A percentile compares a stretch with the other conserved stretches of the same genome.
phyloP scores from a whole-genome alignment of 73 alveolate genomes.

The Stentor roeselii region DNA sequence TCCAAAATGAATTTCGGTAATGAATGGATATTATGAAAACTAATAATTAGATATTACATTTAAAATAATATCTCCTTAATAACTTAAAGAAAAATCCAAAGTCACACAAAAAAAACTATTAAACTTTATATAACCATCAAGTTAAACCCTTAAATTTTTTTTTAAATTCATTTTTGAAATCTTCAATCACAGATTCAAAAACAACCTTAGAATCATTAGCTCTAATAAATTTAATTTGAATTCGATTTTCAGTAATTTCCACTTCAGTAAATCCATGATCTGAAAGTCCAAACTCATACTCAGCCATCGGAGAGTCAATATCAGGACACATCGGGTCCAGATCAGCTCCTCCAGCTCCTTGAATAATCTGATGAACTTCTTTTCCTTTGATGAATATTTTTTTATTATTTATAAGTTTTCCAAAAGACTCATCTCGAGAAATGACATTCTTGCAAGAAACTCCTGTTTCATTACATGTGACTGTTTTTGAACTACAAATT shows the following conservation, averaged over 20 bases:
- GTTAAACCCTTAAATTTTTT: background rate
- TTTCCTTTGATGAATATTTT: background rate
- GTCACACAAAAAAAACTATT: background rate
- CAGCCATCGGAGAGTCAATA: background rate
- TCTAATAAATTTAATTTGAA: no score
- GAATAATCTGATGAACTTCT: background rate
- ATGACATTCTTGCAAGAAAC: background rate
- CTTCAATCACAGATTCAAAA: background rate
- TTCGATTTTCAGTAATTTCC: background rate
- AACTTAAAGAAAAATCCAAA: no score
- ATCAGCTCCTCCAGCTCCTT: slow-evolving; percentile 20
- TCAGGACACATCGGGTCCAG: background rate
- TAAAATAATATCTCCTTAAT: no score
- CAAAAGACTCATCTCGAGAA: background rate
- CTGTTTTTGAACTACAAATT: background rate
- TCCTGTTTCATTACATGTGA: background rate
- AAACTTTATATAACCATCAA: background rate
- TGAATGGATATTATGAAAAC: no score
- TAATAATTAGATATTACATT: no score
- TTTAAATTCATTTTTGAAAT: no score
- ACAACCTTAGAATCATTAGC: background rate
- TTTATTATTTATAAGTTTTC: background rate
- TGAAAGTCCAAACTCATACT: background rate
- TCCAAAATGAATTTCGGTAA: no score
- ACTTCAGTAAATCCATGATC: slow-evolving; percentile 17